A percentile compares a stretch with the other conserved stretches of the same genome.
phyloP scores from a whole-genome alignment of 305 asterid species.

The Euphrasia arctica region DNA sequence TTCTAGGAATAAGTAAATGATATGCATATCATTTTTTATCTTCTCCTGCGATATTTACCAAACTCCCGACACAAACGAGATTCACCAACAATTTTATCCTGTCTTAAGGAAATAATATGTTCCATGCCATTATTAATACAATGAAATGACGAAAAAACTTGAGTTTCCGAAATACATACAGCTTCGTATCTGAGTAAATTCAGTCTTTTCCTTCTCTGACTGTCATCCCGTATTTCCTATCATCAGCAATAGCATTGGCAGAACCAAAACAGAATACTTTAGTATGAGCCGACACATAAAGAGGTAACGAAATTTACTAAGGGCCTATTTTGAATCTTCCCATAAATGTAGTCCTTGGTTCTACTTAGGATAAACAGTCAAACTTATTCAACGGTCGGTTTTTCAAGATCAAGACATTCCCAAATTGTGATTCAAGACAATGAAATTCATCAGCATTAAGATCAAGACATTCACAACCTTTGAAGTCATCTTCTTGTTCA shows the following conservation, averaged over 20 bases:
- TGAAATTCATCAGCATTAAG: too few species aligned
- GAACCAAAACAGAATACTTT: conserved; percentile 10
- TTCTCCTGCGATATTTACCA: neutral
- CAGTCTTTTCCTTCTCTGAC: conserved; percentile 70
- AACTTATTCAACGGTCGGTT: too few species aligned
- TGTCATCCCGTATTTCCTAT: conserved; percentile 64
- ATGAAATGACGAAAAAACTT: neutral
- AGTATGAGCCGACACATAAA: neutral
- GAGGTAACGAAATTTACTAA: neutral
- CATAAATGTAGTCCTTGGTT: too few species aligned
- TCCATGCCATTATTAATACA: neutral
- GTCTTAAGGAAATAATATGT: too few species aligned
- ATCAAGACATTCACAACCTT: conserved; percentile 41
- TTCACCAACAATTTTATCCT: too few species aligned
- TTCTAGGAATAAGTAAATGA: neutral
- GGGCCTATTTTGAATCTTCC: too few species aligned
- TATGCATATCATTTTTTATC: neutral
- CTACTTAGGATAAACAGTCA: too few species aligned
- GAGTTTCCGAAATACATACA: conserved; percentile 47
- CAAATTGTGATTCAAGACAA: too few species aligned
- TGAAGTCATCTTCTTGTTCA: conserved; percentile 61
- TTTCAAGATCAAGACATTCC: too few species aligned
- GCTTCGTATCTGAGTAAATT: conserved; percentile 83
- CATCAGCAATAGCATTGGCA: conserved; percentile 28
- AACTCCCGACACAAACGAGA: too few species aligned